Conservation (phyloP, 1,284 basidiomycete genomes). For the Pseudozyma thailandica region DNA sequence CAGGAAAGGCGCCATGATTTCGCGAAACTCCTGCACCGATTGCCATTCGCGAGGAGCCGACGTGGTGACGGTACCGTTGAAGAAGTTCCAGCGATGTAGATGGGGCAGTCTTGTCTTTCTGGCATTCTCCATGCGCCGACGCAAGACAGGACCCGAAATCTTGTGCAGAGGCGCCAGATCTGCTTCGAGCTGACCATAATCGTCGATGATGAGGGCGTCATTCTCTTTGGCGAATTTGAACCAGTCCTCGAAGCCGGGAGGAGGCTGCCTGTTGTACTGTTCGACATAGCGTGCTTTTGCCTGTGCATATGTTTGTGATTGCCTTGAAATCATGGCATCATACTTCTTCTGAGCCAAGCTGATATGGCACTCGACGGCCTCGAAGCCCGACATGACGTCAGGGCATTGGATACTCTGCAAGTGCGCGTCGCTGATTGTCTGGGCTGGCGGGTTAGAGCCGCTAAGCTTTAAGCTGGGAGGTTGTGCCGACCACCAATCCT, state of each 20-base stretch:
- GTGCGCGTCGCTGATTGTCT: neutral
- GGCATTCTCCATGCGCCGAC: conserved; percentile 14
- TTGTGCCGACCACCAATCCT: neutral
- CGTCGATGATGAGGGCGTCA: conserved; percentile 22
- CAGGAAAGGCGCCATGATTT: conserved; percentile 26
- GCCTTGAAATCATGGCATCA: conserved; percentile 11
- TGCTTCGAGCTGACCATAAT: conserved; percentile 31
- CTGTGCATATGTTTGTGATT: conserved; percentile 24
- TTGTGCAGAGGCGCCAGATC: conserved; percentile 22
- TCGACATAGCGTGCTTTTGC: conserved; percentile 19
- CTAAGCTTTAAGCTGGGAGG: neutral
- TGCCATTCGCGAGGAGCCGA: conserved; percentile 4
- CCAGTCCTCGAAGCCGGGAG: conserved; percentile 27
- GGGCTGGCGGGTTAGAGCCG: neutral
- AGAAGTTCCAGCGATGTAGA: conserved; percentile 23
- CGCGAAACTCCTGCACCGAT: neutral
- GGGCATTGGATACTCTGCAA: conserved; percentile 9
- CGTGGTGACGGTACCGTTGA: conserved; percentile 13
- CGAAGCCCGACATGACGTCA: conserved; percentile 10
- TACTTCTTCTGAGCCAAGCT: conserved; percentile 17
- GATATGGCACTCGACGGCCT: conserved; percentile 21
- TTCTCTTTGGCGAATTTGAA: conserved; percentile 19
- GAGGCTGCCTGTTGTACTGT: conserved; percentile 19
- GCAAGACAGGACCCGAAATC: conserved; percentile 14
- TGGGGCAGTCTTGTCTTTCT: neutral